Base-by-base conservation (phyloP, 331 rosid species). In the Telfairia occidentalis region DNA sequence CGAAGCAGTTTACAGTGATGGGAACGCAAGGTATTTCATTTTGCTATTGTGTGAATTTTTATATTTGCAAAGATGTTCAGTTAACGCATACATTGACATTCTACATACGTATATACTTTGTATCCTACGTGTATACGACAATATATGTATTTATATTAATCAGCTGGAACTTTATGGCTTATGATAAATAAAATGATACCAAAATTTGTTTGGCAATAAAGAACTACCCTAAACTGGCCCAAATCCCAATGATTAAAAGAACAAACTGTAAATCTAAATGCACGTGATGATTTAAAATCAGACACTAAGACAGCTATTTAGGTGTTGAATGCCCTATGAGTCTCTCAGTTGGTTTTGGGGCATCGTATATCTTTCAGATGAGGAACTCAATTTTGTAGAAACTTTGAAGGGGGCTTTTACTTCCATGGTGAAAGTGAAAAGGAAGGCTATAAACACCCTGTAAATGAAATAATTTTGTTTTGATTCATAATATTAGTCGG, bases 1-100 rank as follows among this genome's bases (percentile, higher is more conserved):
- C 50, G 96, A 91, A 79, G 88, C 98, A 48, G 96, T 91, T 45
- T 91, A 90, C 79, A 91, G 98, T 81, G 98, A 94, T 73, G 84
- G 55, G 11, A 82, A 87, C 34, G 97, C 98, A 69, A 88, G 96
- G 98, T 90, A 85, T 26, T 40, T 54, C 21, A 12, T 64, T 64
- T 64, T 37, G 15, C 49, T 64, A 18, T 64, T 3, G 29, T 64
- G 18, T n/a, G 18, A n/a, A 64, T 64, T 37, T 16, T 26, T 9
- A 64, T 64, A 37, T 35, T 64, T 34, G 46, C n/a, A 9, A 19
- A 49, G 71, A 35, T 37, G 71, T 64, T 5, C 29, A 1, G 7
- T 19, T 19, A 35, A 37, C 9, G 0, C 48, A 35, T 64, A 19
- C 29, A 8, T n/a, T n/a, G 28, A 19, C 9, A 64, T 64, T 37